These are phyloP conservation scores for Cyberlindnera sargentensis DNA, from an alignment of 805 yeast species.

Conservation along the genomic window DNA sequence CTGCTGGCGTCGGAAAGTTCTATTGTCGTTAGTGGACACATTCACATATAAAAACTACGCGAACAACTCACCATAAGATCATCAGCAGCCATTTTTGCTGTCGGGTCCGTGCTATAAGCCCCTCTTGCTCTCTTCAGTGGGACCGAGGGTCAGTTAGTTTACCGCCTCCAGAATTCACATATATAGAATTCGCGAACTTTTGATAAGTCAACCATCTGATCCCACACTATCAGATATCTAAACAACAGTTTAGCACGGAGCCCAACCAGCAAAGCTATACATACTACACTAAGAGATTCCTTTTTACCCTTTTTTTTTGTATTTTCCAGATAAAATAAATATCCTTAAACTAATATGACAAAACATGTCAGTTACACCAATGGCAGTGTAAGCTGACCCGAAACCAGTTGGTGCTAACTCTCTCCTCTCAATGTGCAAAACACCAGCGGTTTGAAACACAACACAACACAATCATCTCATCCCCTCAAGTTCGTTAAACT, in stretches of 20 bases:
- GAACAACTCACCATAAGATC: slow-evolving; percentile 15
- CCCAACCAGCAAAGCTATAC: background rate
- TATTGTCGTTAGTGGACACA: slow-evolving; percentile 5
- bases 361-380: background rate
- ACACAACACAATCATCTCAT: background rate
- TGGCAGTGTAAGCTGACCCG: too few species aligned
- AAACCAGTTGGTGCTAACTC: too few species aligned
- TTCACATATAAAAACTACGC: background rate
- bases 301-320: slow-evolving; percentile 1
- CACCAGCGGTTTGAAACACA: background rate
- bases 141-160: too few species aligned
- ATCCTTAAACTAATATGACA: slow-evolving; percentile 1
- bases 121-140: too few species aligned
- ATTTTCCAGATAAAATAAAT: background rate
- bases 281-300: background rate
- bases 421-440: too few species aligned
- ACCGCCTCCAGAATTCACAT: slow-evolving; percentile 23
- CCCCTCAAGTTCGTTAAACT: background rate
- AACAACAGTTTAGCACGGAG: background rate
- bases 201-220: too few species aligned
- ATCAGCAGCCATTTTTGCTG: slow-evolving; percentile 20
- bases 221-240: too few species aligned
- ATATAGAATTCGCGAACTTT: background rate
- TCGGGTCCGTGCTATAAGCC: too few species aligned
- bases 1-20: slow-evolving; percentile 26